Evolutionary conservation across 2,329 filamentous ascomycete genomes (phyloP), one percentile per base, ranked within the genome.

Genomic region (Calonectria multiphialidica): DNA sequence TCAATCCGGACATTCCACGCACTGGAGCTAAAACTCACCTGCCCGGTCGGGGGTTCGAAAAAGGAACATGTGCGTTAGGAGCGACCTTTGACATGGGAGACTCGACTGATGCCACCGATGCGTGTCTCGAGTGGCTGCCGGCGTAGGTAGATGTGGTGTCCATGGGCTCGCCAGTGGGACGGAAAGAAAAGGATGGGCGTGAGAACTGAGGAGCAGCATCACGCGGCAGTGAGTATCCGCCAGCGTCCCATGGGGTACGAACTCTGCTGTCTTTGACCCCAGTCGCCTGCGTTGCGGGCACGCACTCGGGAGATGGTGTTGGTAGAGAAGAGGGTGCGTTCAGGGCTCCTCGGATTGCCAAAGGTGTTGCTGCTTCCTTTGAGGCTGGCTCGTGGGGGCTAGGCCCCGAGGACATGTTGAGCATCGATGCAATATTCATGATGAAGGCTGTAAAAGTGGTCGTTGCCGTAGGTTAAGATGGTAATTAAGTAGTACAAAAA

Each of bases 221-320:
- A 50, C 85, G 79, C 5, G 87, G 85, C 25, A 89, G 81, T 28
- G 86, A 86, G 73, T 87, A 89, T 49, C 87, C 87, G 40, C 84
- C 85, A 21, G 85, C 88, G 71, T 88, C 86, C 88, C 88, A 90
- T 65, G 88, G 88, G 45, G 83, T 88, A 68, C 87, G 85, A 35
- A 72, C 74, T 74, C 73, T 79, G 23, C 66, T 74, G 37, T 79
- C 73, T 30, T 69, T 76, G 23, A 69, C 50, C 53, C 78, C 76
- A 72, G 70, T 75, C 30, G 76, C 72, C 35, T 76, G 72, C 25
- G 74, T 75, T n/a, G 76, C 76, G 13, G 77, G 77, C 40, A 72
- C 72, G 37, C 75, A 78, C 37, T 84, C 83, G 9, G 81, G 81
- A 12, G 81, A 83, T 13, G 83, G 83, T 5, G 83, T 84, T 25